These are phyloP conservation scores for Verticillium tricorpus DNA, from an alignment of 2,329 filamentous ascomycete genomes.

Conservation along the genomic window DNA sequence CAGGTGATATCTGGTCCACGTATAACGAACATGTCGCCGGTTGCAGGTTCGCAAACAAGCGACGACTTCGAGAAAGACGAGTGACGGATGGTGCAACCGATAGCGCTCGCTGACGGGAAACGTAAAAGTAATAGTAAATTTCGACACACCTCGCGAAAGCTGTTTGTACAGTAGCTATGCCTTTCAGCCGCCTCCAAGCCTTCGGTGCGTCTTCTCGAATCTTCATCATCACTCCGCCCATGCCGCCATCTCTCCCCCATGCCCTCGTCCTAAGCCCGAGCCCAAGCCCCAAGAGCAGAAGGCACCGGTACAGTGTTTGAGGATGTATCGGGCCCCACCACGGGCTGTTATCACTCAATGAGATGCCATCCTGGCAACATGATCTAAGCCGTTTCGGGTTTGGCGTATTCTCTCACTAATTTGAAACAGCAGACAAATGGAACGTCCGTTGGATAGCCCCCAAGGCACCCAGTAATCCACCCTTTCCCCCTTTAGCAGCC, in stretches of 20 bases:
- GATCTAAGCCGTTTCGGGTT: neutral
- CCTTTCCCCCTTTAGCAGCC: neutral
- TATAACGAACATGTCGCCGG: no score
- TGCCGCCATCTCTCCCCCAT: neutral
- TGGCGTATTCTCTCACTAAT: neutral
- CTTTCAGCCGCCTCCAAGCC: neutral
- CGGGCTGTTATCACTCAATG: neutral
- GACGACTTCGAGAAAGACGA: no score
- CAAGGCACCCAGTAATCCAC: neutral
- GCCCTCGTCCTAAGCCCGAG: neutral
- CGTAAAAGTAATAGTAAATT: no score
- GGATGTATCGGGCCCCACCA: neutral
- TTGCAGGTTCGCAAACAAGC: no score
- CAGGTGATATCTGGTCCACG: no score
- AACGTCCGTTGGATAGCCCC: neutral
- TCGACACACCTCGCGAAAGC: no score
- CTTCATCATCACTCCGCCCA: neutral
- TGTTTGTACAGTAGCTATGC: neutral
- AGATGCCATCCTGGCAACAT: neutral
- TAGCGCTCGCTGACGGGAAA: no score
- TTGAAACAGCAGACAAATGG: neutral
- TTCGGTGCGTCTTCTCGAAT: neutral
- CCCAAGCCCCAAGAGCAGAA: neutral
- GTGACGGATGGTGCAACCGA: no score
- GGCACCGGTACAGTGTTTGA: neutral